These are phyloP conservation scores for Olyra latifolia DNA, from an alignment of 176 grass and related monocot genomes.

Conservation along the genomic window DNA sequence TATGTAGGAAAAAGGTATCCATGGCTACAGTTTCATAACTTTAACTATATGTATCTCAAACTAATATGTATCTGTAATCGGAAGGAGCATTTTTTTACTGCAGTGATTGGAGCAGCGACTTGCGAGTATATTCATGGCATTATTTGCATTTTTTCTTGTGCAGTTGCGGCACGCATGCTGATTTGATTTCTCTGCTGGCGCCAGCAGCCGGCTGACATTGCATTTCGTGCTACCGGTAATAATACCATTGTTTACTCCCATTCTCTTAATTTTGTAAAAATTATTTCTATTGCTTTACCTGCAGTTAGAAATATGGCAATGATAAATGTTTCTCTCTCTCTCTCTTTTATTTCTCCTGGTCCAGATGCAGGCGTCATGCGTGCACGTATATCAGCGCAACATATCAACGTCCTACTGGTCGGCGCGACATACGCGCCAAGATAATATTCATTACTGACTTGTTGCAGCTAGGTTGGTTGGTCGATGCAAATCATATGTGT, in stretches of 20 bases:
- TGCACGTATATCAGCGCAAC: too few species aligned
- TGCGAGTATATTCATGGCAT: background rate
- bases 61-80: too few species aligned
- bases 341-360: too few species aligned
- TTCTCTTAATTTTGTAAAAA: background rate
- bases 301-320: background rate
- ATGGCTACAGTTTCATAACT: too few species aligned
- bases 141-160: background rate
- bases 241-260: background rate
- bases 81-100: background rate
- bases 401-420: too few species aligned
- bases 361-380: too few species aligned
- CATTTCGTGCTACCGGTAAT: background rate
- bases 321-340: too few species aligned
- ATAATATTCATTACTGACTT: background rate
- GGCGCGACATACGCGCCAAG: background rate
- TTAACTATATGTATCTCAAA: too few species aligned
- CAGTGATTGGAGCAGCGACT: background rate
- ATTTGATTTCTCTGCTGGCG: background rate
- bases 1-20: too few species aligned
- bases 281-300: background rate
- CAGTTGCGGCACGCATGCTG: background rate
- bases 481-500: background rate
- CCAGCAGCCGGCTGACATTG: background rate
- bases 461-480: background rate